phyloP scores from a whole-genome alignment of 192 early-diverging fungal species.

The Mortierella claussenii region DNA sequence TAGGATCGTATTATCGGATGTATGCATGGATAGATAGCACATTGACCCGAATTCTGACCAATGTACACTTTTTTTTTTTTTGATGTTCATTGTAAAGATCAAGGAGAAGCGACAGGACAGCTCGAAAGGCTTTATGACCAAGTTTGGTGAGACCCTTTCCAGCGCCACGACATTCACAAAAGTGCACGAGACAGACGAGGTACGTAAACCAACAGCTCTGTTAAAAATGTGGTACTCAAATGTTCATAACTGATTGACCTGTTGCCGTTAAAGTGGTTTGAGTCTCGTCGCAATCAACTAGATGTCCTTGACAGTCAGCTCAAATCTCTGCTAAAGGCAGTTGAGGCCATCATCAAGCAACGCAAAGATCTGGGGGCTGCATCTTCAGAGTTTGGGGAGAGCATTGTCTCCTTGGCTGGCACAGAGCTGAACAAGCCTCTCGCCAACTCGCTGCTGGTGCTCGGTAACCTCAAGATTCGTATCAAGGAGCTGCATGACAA shows the following conservation, averaged over 20 bases:
- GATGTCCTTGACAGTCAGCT: constrained; percentile 84
- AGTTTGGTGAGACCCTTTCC: constrained; percentile 79
- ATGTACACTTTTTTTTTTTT: background rate
- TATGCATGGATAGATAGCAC: no score
- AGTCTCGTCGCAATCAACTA: constrained; percentile 75
- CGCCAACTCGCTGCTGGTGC: constrained; percentile 70
- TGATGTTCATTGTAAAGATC: constrained; percentile 38
- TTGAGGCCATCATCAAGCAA: constrained; percentile 82
- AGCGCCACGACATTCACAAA: constrained; percentile 71
- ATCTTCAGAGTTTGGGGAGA: constrained; percentile 83
- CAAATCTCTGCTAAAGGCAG: constrained; percentile 76
- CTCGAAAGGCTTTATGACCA: constrained; percentile 66
- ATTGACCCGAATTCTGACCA: no score
- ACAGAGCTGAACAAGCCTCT: constrained; percentile 78
- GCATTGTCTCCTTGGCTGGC: constrained; percentile 75
- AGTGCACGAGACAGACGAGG: constrained; percentile 78
- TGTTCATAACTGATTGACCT: background rate
- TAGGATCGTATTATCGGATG: no score
- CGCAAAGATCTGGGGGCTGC: constrained; percentile 77
- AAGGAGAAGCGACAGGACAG: constrained; percentile 61
- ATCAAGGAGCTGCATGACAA: constrained; percentile 82
- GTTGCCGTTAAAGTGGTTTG: constrained; percentile 67
- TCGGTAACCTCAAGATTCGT: constrained; percentile 84
- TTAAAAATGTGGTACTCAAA: no score
- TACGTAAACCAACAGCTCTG: no score